These are phyloP conservation scores for Candida glaebosa DNA, from an alignment of 805 yeast genomes.

Conservation along the genomic window DNA sequence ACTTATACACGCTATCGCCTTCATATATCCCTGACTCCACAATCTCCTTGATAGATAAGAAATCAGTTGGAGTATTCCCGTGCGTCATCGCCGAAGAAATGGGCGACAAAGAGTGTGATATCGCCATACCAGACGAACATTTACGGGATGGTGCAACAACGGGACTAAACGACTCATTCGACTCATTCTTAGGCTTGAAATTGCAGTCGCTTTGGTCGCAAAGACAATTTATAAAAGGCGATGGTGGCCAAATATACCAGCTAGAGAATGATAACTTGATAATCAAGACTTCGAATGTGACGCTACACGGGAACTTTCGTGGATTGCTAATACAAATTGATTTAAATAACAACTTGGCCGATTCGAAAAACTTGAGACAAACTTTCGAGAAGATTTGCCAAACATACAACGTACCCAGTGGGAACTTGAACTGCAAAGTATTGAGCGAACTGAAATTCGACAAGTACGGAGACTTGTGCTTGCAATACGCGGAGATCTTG, in stretches of 20 bases:
- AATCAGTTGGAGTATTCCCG: constrained; percentile 33
- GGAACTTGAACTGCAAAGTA: constrained; percentile 30
- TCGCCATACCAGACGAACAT: constrained; percentile 33
- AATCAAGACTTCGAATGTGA: constrained; percentile 66
- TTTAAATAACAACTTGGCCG: constrained; percentile 16
- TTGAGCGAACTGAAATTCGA: constrained; percentile 25
- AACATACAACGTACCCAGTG: constrained; percentile 39
- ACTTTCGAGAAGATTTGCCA: constrained; percentile 24
- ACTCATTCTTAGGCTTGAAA: constrained; percentile 50
- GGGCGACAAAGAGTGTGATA: constrained; percentile 12
- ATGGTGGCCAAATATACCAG: constrained; percentile 66
- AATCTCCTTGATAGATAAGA: constrained; percentile 47
- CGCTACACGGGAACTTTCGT: constrained; percentile 69
- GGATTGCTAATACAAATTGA: constrained; percentile 66
- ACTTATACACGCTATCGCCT: constrained; percentile 48
- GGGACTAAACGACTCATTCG: constrained; percentile 56
- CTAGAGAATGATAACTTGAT: constrained; percentile 49
- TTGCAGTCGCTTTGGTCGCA: constrained; percentile 68
- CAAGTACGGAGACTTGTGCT: constrained; percentile 36
- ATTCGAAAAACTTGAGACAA: constrained; percentile 11
- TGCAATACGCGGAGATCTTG: constrained; percentile 39
- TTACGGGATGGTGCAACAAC: constrained; percentile 51
- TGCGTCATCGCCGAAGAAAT: constrained; percentile 32
- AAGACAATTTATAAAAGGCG: constrained; percentile 69
- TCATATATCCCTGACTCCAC: constrained; percentile 47